Base-by-base conservation (phyloP, 345 rosid genomes). In the Orychophragmus violaceus region DNA sequence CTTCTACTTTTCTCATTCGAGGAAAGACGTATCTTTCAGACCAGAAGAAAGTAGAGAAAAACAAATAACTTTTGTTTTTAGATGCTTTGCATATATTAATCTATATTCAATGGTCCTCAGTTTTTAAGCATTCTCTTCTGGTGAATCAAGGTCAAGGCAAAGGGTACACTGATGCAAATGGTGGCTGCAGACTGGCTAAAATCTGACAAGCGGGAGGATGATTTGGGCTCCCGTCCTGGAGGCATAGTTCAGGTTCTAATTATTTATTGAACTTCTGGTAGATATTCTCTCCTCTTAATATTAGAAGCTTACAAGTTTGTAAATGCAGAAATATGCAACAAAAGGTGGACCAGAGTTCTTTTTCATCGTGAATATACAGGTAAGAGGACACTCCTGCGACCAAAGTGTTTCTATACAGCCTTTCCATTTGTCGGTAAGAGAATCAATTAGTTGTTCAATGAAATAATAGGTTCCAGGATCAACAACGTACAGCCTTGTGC, bases 111-210 rank as follows among this genome's bases (percentile, higher is more conserved):
- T 46, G 21, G 48, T 62, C 9, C 22, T 42, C 55, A 52, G 1
- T 39, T 10, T 24, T 33, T 60, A 55, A 55, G 54, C 63, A 36
- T 63, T 28, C 8, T 69, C 48, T 63, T 66, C 41, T 65, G 62
- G 55, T 70, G 72, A 46, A 32, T 69, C 48, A 82, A 92, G 98
- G 66, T 92, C 55, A 89, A 83, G 84, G 95, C 96, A 25, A 92
- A 84, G 68, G 93, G 87, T 53, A 83, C 87, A 33, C 68, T 85
- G 86, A 87, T 89, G 97, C 86, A 86, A 78, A 89, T 89, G 97
- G 91, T 92, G 63, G 97, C 90, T 59, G 97, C 97, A 66, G 97
- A 89, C 82, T 92, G 98, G 98, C 66, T 83, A 37, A 89, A 79
- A 74, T 89, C 98, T 72, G 85, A 87, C 82, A 92, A 87, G 72